A percentile compares a stretch with the other conserved stretches of the same genome.
Conservation (phyloP, 768 basidiomycete genomes). For the Sarcodon sp. region DNA sequence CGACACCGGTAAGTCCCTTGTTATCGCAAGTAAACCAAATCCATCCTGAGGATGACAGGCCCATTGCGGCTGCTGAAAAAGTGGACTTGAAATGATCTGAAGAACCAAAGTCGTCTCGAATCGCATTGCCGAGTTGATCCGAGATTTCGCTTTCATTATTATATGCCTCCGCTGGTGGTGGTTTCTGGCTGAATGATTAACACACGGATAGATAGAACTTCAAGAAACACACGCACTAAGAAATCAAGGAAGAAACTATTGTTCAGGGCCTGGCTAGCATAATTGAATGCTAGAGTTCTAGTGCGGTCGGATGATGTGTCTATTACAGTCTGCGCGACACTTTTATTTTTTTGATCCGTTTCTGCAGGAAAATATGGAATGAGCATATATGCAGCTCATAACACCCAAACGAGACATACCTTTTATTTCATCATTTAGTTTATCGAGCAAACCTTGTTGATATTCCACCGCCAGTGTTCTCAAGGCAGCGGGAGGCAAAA, state of each 20-base stretch:
- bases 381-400: constrained; percentile 1
- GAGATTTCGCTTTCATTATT: constrained; percentile 23
- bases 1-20: constrained; percentile 47
- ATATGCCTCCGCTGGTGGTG: constrained; percentile 21
- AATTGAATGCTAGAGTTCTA: constrained; percentile 70
- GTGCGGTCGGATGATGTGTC: constrained; percentile 45
- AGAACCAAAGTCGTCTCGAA: constrained; percentile 44
- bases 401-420: constrained; percentile 28
- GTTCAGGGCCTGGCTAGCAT: constrained; percentile 86
- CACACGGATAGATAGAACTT: background rate
- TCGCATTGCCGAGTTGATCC: constrained; percentile 16
- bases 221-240: constrained; percentile 43
- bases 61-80: constrained; percentile 64
- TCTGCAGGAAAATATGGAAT: constrained; percentile 21
- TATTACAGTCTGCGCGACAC: constrained; percentile 62
- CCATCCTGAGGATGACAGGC: constrained; percentile 71
- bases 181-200: constrained; percentile 14
- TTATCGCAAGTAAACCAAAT: constrained; percentile 80
- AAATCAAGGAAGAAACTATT: constrained; percentile 89
- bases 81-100: constrained; percentile 59
- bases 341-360: constrained; percentile 39
- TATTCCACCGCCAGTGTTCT: constrained; percentile 69
- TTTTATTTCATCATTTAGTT: constrained; percentile 62
- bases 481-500: constrained; percentile 64
- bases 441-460: constrained; percentile 70